Evolutionary conservation across 192 early-diverging fungal species (phyloP).

Genomic region (Linnemannia zychae): DNA sequence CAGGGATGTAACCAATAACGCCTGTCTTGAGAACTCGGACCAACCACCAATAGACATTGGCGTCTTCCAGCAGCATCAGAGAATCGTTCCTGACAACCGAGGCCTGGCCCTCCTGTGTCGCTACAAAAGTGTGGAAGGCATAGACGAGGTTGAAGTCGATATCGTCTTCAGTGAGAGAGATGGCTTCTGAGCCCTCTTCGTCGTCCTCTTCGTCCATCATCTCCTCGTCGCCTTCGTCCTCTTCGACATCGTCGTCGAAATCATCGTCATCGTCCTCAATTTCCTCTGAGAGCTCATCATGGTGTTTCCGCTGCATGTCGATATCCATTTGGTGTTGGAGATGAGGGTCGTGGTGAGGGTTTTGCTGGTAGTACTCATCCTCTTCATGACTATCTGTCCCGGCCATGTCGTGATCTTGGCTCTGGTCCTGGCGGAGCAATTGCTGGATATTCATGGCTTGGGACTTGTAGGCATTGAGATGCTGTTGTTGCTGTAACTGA

Average conservation of each 20-base stretch:
- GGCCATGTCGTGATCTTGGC: conserved; percentile 32
- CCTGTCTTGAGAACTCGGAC: conserved; percentile 75
- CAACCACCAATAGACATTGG: conserved; percentile 90
- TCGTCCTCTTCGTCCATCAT: conserved; percentile 58
- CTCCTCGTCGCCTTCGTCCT: conserved; percentile 47
- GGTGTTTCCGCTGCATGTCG: conserved; percentile 21
- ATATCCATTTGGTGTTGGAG: conserved; percentile 32
- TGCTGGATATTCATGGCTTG: conserved; percentile 57
- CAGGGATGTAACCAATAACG: conserved; percentile 89
- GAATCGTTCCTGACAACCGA: conserved; percentile 84
- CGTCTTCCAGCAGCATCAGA: conserved; percentile 84
- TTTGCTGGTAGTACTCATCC: conserved; percentile 39
- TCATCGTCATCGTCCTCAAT: conserved; percentile 37
- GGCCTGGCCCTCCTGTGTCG: conserved; percentile 89
- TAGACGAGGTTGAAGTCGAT: conserved; percentile 87
- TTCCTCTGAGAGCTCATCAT: conserved; percentile 25
- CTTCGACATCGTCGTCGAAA: conserved; percentile 21
- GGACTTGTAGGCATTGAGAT: conserved; percentile 43
- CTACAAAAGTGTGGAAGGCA: conserved; percentile 88
- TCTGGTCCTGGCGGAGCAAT: conserved; percentile 37
- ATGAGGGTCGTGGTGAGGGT: conserved; percentile 44
- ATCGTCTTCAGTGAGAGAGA: conserved; percentile 66
- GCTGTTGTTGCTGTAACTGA: conserved; percentile 48
- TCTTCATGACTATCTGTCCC: conserved; percentile 41
- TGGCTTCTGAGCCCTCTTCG: conserved; percentile 56